Percentiles rank a stretch among this genome's conserved stretches.
These are phyloP conservation scores for Leccinum pachyderme DNA, from an alignment of 1,284 basidiomycete species.

Conservation along the genomic window DNA sequence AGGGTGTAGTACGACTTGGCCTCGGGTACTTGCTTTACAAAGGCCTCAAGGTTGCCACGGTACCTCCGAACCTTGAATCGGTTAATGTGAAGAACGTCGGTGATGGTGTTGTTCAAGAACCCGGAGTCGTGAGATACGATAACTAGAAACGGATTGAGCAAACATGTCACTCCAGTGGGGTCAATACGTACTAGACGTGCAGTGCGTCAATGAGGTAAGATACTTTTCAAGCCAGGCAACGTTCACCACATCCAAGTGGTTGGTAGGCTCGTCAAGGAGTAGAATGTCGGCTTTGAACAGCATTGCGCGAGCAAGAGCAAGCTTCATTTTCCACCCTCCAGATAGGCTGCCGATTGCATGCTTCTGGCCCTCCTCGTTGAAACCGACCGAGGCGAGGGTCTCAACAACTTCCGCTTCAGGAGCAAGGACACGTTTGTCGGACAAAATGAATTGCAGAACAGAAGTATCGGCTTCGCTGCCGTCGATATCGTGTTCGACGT, in stretches of 20 bases:
- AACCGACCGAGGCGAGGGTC: constrained; percentile 89
- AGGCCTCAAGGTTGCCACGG: constrained; percentile 95
- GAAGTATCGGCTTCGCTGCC: constrained; percentile 92
- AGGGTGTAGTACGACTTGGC: constrained; percentile 98
- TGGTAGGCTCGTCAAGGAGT: constrained; percentile 95
- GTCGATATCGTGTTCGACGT: constrained; percentile 98
- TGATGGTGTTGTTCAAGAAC: constrained; percentile 99
- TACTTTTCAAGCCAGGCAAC: constrained; percentile 97
- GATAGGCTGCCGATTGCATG: constrained; percentile 90
- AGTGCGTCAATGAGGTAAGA: constrained; percentile 83
- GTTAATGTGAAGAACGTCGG: constrained; percentile 98
- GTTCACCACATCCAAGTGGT: constrained; percentile 97
- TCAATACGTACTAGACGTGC: constrained; percentile 79
- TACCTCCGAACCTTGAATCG: constrained; percentile 99
- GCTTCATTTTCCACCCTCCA: constrained; percentile 99
- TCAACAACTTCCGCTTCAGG: constrained; percentile 69
- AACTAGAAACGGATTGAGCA: constrained; percentile 44
- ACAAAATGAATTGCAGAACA: constrained; percentile 85
- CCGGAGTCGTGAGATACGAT: constrained; percentile 98
- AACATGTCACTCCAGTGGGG: constrained; percentile 11
- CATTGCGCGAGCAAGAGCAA: constrained; percentile 97
- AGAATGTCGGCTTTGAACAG: constrained; percentile 99
- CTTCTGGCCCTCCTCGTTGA: constrained; percentile 83
- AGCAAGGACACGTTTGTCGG: constrained; percentile 83
- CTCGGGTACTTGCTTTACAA: constrained; percentile 93